These are phyloP conservation scores for Nematodospora valgi DNA, from an alignment of 805 yeast genomes.

Conservation along the genomic window DNA sequence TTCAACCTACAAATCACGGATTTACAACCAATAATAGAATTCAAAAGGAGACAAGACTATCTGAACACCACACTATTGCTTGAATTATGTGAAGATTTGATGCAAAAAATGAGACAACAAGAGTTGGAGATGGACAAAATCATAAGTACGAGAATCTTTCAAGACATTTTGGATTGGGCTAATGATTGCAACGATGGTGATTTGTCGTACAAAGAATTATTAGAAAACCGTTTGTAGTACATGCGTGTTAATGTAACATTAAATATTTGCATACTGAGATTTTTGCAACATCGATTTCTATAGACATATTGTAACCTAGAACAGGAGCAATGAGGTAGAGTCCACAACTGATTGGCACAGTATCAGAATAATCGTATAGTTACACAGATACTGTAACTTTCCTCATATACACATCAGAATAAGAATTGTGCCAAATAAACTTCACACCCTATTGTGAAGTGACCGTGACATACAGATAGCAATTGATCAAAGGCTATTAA, in stretches of 20 bases:
- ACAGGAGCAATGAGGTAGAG: no score
- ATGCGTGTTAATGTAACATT: background rate
- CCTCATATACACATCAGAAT: no score
- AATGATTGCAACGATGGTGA: conserved; percentile 44
- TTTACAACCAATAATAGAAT: conserved; percentile 63
- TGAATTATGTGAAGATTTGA: conserved; percentile 75
- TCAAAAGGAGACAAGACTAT: conserved; percentile 50
- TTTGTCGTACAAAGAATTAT: conserved; percentile 1
- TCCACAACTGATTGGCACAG: no score
- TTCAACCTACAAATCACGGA: conserved; percentile 55
- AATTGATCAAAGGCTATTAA: no score
- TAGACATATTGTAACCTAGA: no score
- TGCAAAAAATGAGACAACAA: conserved; percentile 54
- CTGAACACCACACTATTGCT: conserved; percentile 51
- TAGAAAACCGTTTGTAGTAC: background rate
- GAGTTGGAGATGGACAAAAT: conserved; percentile 56
- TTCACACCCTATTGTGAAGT: no score
- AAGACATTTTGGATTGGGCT: conserved; percentile 65
- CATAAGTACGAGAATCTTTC: conserved; percentile 53
- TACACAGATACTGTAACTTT: no score
- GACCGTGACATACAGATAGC: no score
- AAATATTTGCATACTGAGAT: background rate
- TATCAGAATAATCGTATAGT: no score
- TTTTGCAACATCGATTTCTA: no score
- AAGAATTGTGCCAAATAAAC: no score